Evolutionary conservation across 129 eudicot genomes (phyloP).

Genomic region (Logfia minima): DNA sequence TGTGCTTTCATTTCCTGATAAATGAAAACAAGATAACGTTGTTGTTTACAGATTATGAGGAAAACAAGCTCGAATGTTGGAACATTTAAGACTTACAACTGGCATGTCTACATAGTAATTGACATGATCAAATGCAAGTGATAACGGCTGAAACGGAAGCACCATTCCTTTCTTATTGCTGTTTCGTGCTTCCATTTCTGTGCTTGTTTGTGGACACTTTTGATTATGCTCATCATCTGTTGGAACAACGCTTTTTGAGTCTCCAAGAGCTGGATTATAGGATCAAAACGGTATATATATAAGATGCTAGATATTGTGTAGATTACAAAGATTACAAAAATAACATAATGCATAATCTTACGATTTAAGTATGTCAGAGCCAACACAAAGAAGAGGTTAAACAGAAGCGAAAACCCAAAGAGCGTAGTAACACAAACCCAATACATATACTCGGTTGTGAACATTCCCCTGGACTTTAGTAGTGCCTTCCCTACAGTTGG

Average conservation of each 20-base stretch:
- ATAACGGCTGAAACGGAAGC: conserved; percentile 26
- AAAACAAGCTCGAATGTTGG: background rate
- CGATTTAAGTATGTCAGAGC: conserved; percentile 74
- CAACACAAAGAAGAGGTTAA: conserved; percentile 59
- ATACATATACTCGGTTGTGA: conserved; percentile 50
- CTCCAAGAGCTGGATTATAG: conserved; percentile 48
- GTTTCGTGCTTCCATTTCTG: conserved; percentile 24
- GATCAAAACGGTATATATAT: conserved; percentile 2
- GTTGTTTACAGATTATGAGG: background rate
- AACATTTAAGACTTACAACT: background rate
- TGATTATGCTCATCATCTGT: conserved; percentile 40
- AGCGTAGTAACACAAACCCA: conserved; percentile 74
- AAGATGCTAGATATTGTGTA: background rate
- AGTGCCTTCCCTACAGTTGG: conserved; percentile 63
- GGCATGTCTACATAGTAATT: conserved; percentile 28
- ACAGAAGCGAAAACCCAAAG: conserved; percentile 58
- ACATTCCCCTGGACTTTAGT: conserved; percentile 55
- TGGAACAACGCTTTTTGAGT: conserved; percentile 44
- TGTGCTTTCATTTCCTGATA: conserved; percentile 22
- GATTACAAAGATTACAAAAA: background rate
- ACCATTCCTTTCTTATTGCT: conserved; percentile 26
- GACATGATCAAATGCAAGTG: conserved; percentile 27
- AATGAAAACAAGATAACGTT: background rate
- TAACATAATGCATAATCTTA: conserved; percentile 38
- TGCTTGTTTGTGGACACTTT: conserved; percentile 20